Conservation (phyloP, 345 rosid species). For the Brassica napus region DNA sequence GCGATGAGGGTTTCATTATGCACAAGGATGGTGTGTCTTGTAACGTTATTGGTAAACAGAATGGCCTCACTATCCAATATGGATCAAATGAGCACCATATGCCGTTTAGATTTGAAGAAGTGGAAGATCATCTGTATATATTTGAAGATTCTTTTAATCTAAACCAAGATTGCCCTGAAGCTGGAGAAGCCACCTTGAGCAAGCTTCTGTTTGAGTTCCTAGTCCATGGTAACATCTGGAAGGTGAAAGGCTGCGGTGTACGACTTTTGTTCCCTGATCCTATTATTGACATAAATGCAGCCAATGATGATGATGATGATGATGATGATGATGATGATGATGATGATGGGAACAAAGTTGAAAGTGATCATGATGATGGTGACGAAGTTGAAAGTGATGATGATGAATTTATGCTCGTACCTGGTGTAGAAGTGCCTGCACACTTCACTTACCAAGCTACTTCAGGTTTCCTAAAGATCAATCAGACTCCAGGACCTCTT, state of each 20-base stretch:
- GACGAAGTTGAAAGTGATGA: background rate
- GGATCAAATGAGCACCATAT: background rate
- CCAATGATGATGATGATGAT: background rate
- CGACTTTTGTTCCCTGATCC: background rate
- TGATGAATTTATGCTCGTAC: background rate
- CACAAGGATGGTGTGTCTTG: background rate
- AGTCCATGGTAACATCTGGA: background rate
- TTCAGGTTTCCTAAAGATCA: constrained; percentile 7
- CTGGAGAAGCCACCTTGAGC: background rate
- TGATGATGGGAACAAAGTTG: background rate
- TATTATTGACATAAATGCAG: background rate
- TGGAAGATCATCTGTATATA: background rate
- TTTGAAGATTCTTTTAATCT: background rate
- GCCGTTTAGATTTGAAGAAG: background rate
- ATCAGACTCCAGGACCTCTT: background rate
- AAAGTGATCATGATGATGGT: background rate
- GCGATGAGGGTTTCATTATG: background rate
- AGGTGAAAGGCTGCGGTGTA: background rate
- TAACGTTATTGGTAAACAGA: background rate
- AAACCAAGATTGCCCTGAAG: background rate
- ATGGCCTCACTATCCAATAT: background rate
- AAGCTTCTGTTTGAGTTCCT: background rate
- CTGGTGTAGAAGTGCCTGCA: background rate
- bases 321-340: background rate
- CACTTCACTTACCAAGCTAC: constrained; percentile 4